Percentiles rank a stretch among this genome's conserved stretches.
phyloP scores from a whole-genome alignment of 23 red algal genomes.

The Cyanidiococcus yangmingshanensis region DNA sequence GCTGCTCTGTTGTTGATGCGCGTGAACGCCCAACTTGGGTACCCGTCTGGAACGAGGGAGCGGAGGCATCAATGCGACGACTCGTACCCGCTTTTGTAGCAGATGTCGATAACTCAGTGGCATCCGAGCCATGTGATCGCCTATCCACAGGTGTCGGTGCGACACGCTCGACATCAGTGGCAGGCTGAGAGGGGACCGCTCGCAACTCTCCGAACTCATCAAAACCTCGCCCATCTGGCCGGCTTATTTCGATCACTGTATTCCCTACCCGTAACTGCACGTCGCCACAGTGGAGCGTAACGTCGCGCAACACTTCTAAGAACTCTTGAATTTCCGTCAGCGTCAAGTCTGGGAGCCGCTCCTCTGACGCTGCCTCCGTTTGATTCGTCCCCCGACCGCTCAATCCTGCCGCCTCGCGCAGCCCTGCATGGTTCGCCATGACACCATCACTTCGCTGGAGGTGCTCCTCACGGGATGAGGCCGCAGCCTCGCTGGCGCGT shows the following conservation, averaged over 20 bases:
- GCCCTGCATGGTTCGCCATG: background rate
- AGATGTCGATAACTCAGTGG: background rate
- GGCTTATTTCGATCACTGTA: constrained; percentile 9
- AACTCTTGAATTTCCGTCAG: background rate
- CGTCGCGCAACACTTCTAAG: background rate
- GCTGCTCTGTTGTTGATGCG: too few relatives aligned
- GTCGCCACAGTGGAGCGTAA: background rate
- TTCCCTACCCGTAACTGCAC: background rate
- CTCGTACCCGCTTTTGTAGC: background rate
- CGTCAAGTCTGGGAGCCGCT: background rate
- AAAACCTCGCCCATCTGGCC: background rate
- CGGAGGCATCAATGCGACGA: background rate
- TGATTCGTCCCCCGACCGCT: background rate
- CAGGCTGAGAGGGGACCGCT: background rate
- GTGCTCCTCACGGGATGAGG: background rate
- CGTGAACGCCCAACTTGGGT: too few relatives aligned
- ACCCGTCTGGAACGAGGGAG: background rate
- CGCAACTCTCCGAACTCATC: constrained; percentile 11
- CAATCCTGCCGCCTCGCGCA: background rate
- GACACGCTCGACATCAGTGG: background rate
- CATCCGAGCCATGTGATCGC: background rate
- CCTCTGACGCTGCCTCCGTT: background rate
- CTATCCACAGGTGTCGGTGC: background rate
- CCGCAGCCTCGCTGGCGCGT: background rate
- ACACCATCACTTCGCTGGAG: background rate